Conservation (phyloP, 768 basidiomycete genomes). For the Terana coerulea region DNA sequence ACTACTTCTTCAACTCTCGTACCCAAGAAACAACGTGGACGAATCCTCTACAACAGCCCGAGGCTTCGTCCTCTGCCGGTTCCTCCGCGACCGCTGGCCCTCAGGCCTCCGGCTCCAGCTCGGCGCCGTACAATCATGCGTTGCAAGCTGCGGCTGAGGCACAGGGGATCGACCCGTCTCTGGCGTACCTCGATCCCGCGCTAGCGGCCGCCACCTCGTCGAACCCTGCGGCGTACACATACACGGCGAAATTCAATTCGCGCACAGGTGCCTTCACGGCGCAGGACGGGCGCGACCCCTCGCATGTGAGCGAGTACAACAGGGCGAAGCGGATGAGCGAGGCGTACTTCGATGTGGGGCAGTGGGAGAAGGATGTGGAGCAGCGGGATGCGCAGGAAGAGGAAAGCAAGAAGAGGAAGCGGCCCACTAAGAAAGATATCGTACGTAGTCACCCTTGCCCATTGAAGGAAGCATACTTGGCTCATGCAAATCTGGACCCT, state of each 20-base stretch:
- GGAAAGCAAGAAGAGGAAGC: conserved; percentile 69
- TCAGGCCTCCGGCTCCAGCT: conserved; percentile 13
- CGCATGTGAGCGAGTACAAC: conserved; percentile 77
- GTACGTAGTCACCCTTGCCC: conserved; percentile 39
- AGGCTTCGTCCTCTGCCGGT: conserved; percentile 25
- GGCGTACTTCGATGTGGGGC: conserved; percentile 82
- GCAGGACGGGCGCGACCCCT: conserved; percentile 63
- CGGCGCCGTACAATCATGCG: conserved; percentile 30
- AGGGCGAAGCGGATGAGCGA: conserved; percentile 83
- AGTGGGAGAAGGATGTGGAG: conserved; percentile 73
- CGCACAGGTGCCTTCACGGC: conserved; percentile 75
- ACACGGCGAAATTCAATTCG: conserved; percentile 74
- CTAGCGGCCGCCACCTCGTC: conserved; percentile 38
- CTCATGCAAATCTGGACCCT: conserved; percentile 12
- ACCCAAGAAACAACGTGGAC: conserved; percentile 83
- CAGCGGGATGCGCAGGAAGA: conserved; percentile 39
- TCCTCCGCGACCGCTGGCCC: conserved; percentile 23
- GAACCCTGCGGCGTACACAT: conserved; percentile 30
- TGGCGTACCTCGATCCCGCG: conserved; percentile 77
- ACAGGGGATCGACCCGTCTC: conserved; percentile 78
- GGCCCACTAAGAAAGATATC: conserved; percentile 79
- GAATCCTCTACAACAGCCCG: conserved; percentile 56
- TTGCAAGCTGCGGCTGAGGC: conserved; percentile 69
- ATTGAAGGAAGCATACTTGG: conserved; percentile 8
- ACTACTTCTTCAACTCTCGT: conserved; percentile 78